phyloP scores from a whole-genome alignment of 805 yeast genomes.

The Cyberlindnera americana region DNA sequence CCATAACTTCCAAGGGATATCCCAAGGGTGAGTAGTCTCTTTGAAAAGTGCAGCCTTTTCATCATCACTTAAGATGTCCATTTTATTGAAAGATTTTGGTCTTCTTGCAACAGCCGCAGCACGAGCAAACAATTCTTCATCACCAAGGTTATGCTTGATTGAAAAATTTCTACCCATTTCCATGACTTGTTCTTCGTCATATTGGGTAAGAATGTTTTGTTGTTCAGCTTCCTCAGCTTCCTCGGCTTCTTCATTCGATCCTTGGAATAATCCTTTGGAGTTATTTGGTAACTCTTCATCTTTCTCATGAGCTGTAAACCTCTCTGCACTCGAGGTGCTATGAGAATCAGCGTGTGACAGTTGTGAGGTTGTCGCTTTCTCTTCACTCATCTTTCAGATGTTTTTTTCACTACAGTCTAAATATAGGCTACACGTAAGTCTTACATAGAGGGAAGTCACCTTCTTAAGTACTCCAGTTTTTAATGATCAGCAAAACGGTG shows the following conservation, averaged over 20 bases:
- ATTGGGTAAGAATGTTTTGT: constrained; percentile 50
- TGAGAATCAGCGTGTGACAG: constrained; percentile 6
- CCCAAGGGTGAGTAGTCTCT: constrained; percentile 47
- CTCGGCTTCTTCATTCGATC: background rate
- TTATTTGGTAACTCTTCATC: background rate
- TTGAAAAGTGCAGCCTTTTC: constrained; percentile 48
- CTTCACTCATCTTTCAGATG: background rate
- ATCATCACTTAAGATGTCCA: constrained; percentile 51
- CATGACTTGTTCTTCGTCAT: constrained; percentile 60
- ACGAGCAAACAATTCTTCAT: constrained; percentile 52
- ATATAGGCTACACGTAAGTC: no score
- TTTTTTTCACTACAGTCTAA: no score
- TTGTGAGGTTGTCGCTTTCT: constrained; percentile 1
- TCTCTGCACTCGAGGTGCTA: constrained; percentile 2
- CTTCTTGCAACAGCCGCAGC: constrained; percentile 68
- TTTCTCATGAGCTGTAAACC: constrained; percentile 2
- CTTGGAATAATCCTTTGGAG: constrained; percentile 1
- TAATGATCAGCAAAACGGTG: no score
- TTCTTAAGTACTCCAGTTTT: no score
- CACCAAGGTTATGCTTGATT: constrained; percentile 42
- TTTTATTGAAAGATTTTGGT: constrained; percentile 54
- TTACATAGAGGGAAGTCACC: no score
- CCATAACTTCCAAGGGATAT: constrained; percentile 40
- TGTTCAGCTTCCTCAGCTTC: background rate
- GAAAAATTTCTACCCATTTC: constrained; percentile 70